Percentiles rank a stretch among this genome's conserved stretches.
phyloP scores from a whole-genome alignment of 2,329 filamentous ascomycete genomes.

The Chaetomium olivaceum region DNA sequence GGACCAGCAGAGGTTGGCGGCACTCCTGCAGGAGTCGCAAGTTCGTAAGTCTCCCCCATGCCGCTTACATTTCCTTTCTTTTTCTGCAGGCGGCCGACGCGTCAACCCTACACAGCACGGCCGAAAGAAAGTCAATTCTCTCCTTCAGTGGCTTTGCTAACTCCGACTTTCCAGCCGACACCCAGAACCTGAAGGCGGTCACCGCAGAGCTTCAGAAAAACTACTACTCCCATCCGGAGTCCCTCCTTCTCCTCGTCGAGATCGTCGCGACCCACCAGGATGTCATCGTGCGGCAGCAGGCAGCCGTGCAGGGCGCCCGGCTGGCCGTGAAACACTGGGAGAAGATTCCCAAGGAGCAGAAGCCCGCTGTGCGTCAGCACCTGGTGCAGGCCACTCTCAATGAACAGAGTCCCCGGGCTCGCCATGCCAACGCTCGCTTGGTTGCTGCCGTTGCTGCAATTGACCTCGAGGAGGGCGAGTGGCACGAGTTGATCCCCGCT shows the following conservation, averaged over 20 bases:
- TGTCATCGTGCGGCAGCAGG: slow-evolving; percentile 77
- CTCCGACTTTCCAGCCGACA: slow-evolving; percentile 65
- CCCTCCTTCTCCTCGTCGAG: slow-evolving; percentile 83
- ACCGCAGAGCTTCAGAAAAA: slow-evolving; percentile 89
- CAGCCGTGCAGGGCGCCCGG: slow-evolving; percentile 84
- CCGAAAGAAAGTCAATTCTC: neutral
- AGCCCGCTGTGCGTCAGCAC: slow-evolving; percentile 76
- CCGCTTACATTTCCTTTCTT: neutral
- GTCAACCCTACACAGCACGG: neutral
- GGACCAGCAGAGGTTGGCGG: slow-evolving; percentile 33
- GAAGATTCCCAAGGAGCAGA: slow-evolving; percentile 70
- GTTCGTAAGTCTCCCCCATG: slow-evolving; percentile 29
- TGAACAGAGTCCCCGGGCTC: slow-evolving; percentile 73
- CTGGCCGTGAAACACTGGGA: slow-evolving; percentile 86
- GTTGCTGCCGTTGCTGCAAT: slow-evolving; percentile 83
- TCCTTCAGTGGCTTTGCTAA: slow-evolving; percentile 37
- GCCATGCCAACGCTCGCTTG: slow-evolving; percentile 85
- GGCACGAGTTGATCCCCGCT: slow-evolving; percentile 76
- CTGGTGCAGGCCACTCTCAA: slow-evolving; percentile 81
- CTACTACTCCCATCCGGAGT: slow-evolving; percentile 84
- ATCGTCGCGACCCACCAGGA: slow-evolving; percentile 78
- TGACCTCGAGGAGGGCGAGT: slow-evolving; percentile 85
- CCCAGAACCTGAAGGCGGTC: slow-evolving; percentile 83
- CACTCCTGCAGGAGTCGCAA: slow-evolving; percentile 35
- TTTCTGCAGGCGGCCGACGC: neutral